phyloP scores from a whole-genome alignment of 78 protist genomes.

The Andalucia godoyi region DNA sequence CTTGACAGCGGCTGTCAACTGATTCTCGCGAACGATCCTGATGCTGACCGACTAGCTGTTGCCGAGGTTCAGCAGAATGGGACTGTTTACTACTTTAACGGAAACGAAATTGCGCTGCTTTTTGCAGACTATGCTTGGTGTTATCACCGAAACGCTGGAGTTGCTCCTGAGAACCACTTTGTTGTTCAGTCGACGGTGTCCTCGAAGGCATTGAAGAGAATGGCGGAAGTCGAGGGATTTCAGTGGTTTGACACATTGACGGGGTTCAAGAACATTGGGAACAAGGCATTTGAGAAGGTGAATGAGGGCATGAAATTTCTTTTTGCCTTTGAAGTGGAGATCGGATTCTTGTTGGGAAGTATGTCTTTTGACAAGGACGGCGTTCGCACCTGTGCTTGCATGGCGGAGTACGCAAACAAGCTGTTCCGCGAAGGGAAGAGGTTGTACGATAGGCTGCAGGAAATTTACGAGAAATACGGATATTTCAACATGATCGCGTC shows the following conservation, averaged over 20 bases:
- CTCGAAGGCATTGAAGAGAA: conserved; percentile 49
- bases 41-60: conserved; percentile 92
- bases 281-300: conserved; percentile 44
- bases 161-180: neutral
- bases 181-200: conserved; percentile 86
- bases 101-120: conserved; percentile 91
- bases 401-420: conserved; percentile 61
- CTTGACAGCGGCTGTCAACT: conserved; percentile 26
- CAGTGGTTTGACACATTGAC: conserved; percentile 69
- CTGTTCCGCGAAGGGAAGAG: conserved; percentile 17
- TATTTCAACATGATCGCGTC: conserved; percentile 2
- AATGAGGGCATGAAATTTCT: conserved; percentile 44
- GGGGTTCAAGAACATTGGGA: conserved; percentile 98
- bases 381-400: conserved; percentile 60
- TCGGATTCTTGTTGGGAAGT: conserved; percentile 74
- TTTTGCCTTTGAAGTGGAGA: conserved; percentile 69
- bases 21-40: conserved; percentile 98
- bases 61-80: conserved; percentile 76
- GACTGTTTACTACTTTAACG: conserved; percentile 79
- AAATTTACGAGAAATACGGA: conserved; percentile 30
- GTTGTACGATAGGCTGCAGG: conserved; percentile 29
- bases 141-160: conserved; percentile 3
- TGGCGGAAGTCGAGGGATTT: conserved; percentile 78
- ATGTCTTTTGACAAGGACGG: conserved; percentile 92
- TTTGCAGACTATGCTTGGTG: conserved; percentile 87